Evolutionary conservation across 371 early-diverging fungal species (phyloP), one percentile per base, ranked within the genome.

Genomic region (Rhizopus sp.): DNA sequence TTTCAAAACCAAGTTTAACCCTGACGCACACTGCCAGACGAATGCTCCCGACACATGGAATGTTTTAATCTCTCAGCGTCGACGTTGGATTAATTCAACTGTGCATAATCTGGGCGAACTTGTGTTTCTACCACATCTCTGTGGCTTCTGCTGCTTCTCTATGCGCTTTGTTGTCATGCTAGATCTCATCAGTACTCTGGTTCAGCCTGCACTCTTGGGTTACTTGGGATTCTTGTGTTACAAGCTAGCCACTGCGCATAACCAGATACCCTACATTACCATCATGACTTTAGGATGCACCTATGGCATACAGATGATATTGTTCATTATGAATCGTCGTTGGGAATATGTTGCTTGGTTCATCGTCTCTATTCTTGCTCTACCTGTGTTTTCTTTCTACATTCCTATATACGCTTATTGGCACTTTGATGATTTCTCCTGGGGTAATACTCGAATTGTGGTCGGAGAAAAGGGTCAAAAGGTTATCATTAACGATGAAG

Each of bases 1-100:
- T 67, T 86, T 86, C 78, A 96, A 96, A 70, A 89, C 92, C 60
- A 91, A 92, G 61, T 99, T 99, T 77, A 89, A 92, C 4, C 86
- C 95, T 1, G 88, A 91, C 50, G 99, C 99, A 7, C 81, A 86
- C 59, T 97, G 98, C 66, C 82, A 84, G 66, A 99, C 99, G 17
- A 86, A 83, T 53, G 99, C 94, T 7, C 99, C 99, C 3, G 96
- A 96, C 57, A 82, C 80, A 59, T 97, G 95, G 85, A 72, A 77
- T 13, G 90, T 98, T 13, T 82, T 99, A 39, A 62, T 98, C 23
- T 96, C 97, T 5, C 97, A 97, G 69, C 86, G 97, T 58, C 88
- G 97, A 70, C 80, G 97, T 51, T 97, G 97, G 97, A 97, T 97
- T 59, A 97, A 97, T 73, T 94, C 94, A 13, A 97, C 97, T 0